Base-by-base conservation (phyloP, 2,329 filamentous ascomycete species). In the Colletotrichum tanaceti region DNA sequence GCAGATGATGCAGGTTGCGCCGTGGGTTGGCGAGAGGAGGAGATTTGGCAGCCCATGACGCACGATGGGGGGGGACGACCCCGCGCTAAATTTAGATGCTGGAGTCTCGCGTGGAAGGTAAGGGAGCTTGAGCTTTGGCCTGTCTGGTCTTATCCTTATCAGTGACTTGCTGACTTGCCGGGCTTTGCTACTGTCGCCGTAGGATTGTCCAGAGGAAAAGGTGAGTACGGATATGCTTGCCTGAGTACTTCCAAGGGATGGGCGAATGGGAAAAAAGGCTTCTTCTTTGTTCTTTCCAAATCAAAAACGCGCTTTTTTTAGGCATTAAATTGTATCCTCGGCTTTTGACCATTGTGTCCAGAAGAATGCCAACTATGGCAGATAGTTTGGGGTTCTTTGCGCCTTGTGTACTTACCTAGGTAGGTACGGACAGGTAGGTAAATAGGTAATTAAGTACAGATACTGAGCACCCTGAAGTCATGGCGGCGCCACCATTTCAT, bases 21-120 rank as follows among this genome's bases (percentile, higher is more conserved):
- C 6, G 65, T 16, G 4, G 49, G 32, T 32, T 43, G 52, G n/a
- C 47, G 54, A 53, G 59, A 47, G 24, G 54, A 65, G 16, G 46
- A 67, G 47, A 63, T 32, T 43, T 22, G 35, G 41, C 28, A 59
- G 58, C 49, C 55, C 59, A 61, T 69, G 68, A 71, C 65, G 68
- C 65, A 52, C 58, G 53, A 65, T 9, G 28, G 28, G 28, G 22
- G 24, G n/a, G n/a, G n/a, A n/a, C n/a, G n/a, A 46, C 61, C 65
- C 61, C 61, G 55, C 62, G 47, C 65, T 59, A 38, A 63, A 63
- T 39, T 55, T 32, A 10, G 39, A 20, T 35, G 46, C 46, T 10
- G 20, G 28, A 28, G 28, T 28, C 28, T 28, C 28, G n/a, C 28
- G 32, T 24, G 16, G 18, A 46, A 9, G n/a, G 53, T 18, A 28